Evolutionary conservation across 129 eudicot species (phyloP), one percentile per base, ranked within the genome.

Genomic region (Arctium lappa): DNA sequence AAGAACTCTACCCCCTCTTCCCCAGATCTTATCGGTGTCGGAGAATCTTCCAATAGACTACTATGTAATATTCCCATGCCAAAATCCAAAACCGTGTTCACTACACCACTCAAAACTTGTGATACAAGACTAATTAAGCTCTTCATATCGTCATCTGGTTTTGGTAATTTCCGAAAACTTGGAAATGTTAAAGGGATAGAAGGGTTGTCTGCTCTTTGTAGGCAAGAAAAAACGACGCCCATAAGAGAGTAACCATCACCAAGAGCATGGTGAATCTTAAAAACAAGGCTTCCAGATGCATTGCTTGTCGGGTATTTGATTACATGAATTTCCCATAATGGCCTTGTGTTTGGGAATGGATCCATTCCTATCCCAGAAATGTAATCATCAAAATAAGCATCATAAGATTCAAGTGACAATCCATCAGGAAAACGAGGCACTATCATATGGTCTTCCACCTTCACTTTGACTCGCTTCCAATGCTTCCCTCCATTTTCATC

Each of bases 211-310:
- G 79, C 89, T 83, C 91, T 53, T 77, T 88, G 74, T 8, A 86
- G 6, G 69, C 87, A 86, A 1, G 91, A 86, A 29, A 88, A 87
- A 29, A 88, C 82, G 2, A 85, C 84, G 6, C 89, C 91, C 78
- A 88, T 83, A 3, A 88, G 60, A 32, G 91, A 83, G 71, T 85
- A 88, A 10, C 91, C 91, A 62, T 88, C 91, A 3, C 91, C 91
- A 2, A 88, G 84, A 0, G 91, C 86, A 53, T 88, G 91, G 86
- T 88, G 87, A 33, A 88, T 69, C 84, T 88, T 88, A 81, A 86
- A 83, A 3, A 88, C 15, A 9, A 74, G 1, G 42, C 75, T 78
- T 76, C 91, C 91, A 9, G 86, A 73, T 27, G 91, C 84, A 13
- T 74, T 88, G 79, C 78, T 83, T 6, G 89, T 88, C 2, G 91